Evolutionary conservation across 2,329 filamentous ascomycete genomes (phyloP).

Genomic region (Sporothrix pseudoabietina): DNA sequence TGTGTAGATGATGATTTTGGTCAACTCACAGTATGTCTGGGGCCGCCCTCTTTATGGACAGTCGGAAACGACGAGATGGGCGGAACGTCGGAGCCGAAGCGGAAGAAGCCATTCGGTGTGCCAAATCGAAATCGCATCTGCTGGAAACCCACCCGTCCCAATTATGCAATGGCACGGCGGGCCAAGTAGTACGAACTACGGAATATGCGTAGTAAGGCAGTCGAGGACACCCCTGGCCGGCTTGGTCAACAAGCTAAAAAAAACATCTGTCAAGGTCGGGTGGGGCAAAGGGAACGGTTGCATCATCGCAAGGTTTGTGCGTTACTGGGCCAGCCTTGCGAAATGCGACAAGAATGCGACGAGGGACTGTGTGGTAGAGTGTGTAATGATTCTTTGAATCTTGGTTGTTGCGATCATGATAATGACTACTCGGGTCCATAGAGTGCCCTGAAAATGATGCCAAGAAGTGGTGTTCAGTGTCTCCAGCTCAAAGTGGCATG

Average conservation of each 20-base stretch:
- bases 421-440: background rate
- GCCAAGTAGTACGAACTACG: too few relatives aligned
- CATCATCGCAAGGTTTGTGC: conserved; percentile 5
- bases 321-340: conserved; percentile 13
- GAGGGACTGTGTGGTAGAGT: background rate
- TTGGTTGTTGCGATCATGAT: background rate
- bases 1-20: too few relatives aligned
- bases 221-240: background rate
- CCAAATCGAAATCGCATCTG: background rate
- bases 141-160: background rate
- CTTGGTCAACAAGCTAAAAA: background rate
- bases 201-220: too few relatives aligned
- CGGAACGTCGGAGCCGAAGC: conserved; percentile 26
- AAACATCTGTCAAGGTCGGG: background rate
- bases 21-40: background rate
- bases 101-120: conserved; percentile 22
- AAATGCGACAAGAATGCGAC: background rate
- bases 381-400: background rate
- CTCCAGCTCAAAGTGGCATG: background rate
- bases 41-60: background rate
- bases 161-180: conserved; percentile 19
- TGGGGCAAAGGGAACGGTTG: background rate
- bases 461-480: background rate
- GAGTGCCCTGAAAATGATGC: background rate
- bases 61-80: background rate